These are phyloP conservation scores for Aleurites moluccanus DNA, from an alignment of 441 rosid species.

Conservation along the genomic window DNA sequence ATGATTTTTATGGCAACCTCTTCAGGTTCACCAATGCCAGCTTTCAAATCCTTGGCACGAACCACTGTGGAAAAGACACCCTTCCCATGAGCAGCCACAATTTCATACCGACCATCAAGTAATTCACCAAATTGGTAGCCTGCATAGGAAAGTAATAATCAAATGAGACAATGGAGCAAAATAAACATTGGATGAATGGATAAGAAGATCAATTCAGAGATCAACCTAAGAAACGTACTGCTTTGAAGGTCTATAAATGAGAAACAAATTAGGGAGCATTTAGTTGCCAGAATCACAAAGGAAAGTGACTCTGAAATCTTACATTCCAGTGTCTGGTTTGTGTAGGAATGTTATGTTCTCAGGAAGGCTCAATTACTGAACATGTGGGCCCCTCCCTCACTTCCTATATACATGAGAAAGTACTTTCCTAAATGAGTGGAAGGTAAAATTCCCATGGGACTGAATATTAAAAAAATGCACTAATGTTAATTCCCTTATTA, in stretches of 20 bases:
- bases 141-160: constrained; percentile 24
- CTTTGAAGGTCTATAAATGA: neutral
- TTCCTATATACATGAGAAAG: too few species aligned
- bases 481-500: too few species aligned
- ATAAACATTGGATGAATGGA: constrained; percentile 1
- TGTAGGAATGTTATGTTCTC: too few species aligned
- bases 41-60: constrained; percentile 86
- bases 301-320: too few species aligned
- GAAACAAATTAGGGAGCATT: neutral
- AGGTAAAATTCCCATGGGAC: too few species aligned
- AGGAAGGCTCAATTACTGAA: too few species aligned
- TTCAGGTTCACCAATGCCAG: constrained; percentile 65
- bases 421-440: too few species aligned
- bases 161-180: neutral
- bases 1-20: constrained; percentile 96
- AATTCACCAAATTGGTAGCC: constrained; percentile 96
- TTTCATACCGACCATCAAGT: constrained; percentile 94
- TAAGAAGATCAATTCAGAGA: neutral
- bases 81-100: constrained; percentile 95
- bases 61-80: constrained; percentile 97
- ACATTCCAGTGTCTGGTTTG: too few species aligned
- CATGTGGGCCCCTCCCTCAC: too few species aligned
- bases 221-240: neutral
- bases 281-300: too few species aligned
- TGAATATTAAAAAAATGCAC: too few species aligned